phyloP scores from a whole-genome alignment of 2,329 filamentous ascomycete genomes.

The Fusarium circinatum region DNA sequence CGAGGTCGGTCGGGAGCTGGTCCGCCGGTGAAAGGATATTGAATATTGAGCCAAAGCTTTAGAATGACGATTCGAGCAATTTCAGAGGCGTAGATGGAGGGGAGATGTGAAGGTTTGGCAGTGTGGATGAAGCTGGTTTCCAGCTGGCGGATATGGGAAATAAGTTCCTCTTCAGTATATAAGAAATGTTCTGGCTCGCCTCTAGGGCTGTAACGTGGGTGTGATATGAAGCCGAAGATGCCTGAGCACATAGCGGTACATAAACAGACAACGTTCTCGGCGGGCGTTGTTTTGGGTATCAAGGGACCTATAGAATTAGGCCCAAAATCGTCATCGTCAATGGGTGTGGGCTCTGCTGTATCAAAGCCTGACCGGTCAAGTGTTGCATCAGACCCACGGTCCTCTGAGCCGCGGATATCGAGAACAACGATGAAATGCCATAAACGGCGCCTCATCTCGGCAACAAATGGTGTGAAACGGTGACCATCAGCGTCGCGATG shows the following conservation, averaged over 20 bases:
- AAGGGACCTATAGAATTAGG: slow-evolving; percentile 51
- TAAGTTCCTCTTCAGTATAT: slow-evolving; percentile 53
- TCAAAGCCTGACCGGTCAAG: slow-evolving; percentile 56
- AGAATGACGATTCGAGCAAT: slow-evolving; percentile 56
- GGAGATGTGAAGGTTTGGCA: slow-evolving; percentile 47
- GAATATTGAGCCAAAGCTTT: slow-evolving; percentile 58
- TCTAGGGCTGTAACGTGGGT: slow-evolving; percentile 44
- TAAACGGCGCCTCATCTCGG: slow-evolving; percentile 68
- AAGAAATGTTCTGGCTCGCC: slow-evolving; percentile 29
- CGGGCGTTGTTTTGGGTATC: slow-evolving; percentile 49
- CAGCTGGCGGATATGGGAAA: slow-evolving; percentile 52
- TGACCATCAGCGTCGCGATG: slow-evolving; percentile 55
- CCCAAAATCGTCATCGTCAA: slow-evolving; percentile 63
- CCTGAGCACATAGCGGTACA: slow-evolving; percentile 53
- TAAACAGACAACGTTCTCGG: slow-evolving; percentile 55
- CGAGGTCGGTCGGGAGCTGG: slow-evolving; percentile 43
- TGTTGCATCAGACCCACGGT: slow-evolving; percentile 61
- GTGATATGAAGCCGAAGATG: slow-evolving; percentile 53
- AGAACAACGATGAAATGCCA: slow-evolving; percentile 73
- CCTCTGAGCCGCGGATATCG: slow-evolving; percentile 65
- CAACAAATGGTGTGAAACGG: slow-evolving; percentile 60
- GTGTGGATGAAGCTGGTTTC: slow-evolving; percentile 53
- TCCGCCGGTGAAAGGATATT: slow-evolving; percentile 56
- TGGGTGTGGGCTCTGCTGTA: slow-evolving; percentile 60
- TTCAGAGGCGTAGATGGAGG: slow-evolving; percentile 52